Evolutionary conservation across 169 alveolate genomes (phyloP).

Genomic region (Amoebophrya sp.): DNA sequence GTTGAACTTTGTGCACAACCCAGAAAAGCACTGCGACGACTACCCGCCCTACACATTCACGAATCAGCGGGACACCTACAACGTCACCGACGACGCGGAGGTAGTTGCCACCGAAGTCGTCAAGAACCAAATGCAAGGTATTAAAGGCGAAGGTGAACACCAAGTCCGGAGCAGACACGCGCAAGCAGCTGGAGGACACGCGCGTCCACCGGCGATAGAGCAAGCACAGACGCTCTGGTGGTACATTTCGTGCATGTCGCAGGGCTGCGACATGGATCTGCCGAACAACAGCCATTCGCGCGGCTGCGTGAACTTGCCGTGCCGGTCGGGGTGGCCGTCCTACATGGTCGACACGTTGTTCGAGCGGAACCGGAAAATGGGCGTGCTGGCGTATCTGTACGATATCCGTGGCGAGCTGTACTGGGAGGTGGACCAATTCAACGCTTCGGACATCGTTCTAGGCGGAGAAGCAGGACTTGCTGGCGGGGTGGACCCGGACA

Average conservation of each 20-base stretch:
- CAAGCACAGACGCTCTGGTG: background rate
- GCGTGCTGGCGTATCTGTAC: background rate
- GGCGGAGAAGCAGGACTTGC: too few species aligned
- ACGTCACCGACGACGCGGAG: background rate
- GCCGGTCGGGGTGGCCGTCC: background rate
- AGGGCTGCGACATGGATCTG: background rate
- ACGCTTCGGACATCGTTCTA: too few species aligned
- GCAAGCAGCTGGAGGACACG: background rate
- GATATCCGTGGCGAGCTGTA: background rate
- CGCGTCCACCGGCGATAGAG: background rate
- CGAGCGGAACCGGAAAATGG: background rate
- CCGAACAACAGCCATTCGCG: background rate
- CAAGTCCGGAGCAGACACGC: background rate
- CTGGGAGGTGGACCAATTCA: background rate
- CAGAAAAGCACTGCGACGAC: constrained; percentile 1
- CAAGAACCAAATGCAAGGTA: too few species aligned
- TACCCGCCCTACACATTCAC: background rate
- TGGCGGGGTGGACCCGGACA: too few species aligned
- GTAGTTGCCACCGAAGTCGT: too few species aligned
- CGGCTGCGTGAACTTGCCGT: background rate
- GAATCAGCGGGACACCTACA: background rate
- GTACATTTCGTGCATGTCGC: background rate
- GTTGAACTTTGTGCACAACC: background rate
- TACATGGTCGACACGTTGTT: background rate
- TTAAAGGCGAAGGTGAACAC: too few species aligned